These are phyloP conservation scores for Coix lacrymajobi DNA, from an alignment of 176 grass and related monocot genomes.

Conservation along the genomic window DNA sequence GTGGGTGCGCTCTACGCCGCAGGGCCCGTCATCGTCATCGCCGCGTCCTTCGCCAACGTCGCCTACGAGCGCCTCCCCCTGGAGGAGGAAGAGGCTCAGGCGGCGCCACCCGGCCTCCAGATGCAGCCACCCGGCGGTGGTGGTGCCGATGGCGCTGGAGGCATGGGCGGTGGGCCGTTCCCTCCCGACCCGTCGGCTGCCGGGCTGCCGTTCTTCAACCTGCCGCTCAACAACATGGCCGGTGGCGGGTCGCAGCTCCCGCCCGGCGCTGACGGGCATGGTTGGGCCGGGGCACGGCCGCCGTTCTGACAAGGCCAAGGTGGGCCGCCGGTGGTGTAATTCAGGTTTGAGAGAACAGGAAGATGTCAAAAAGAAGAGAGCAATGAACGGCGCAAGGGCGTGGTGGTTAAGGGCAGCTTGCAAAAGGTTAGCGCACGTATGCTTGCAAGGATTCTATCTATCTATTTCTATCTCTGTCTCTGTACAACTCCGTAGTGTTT, in stretches of 20 bases:
- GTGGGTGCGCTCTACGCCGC: constrained; percentile 82
- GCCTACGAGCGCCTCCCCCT: constrained; percentile 95
- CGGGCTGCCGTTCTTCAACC: constrained; percentile 80
- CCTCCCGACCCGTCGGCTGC: constrained; percentile 66
- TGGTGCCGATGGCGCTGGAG: constrained; percentile 36
- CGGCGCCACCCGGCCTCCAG: constrained; percentile 39
- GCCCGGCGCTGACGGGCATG: constrained; percentile 61
- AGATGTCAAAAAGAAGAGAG: constrained; percentile 39
- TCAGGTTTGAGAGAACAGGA: constrained; percentile 11
- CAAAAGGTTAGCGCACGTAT: constrained; percentile 79
- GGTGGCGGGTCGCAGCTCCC: constrained; percentile 48
- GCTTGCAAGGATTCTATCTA: constrained; percentile 33
- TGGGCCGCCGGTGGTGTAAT: background rate
- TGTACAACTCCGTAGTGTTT: constrained; percentile 62
- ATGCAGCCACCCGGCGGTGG: constrained; percentile 48
- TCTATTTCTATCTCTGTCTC: constrained; percentile 40
- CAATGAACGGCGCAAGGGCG: constrained; percentile 24
- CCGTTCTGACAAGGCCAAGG: constrained; percentile 51
- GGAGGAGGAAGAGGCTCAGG: constrained; percentile 73
- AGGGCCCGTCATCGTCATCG: constrained; percentile 91
- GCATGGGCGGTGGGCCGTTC: constrained; percentile 44
- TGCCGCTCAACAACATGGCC: constrained; percentile 74
- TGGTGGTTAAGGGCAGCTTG: constrained; percentile 25
- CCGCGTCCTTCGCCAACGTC: constrained; percentile 95
- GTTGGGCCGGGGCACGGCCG: constrained; percentile 40